Percentiles rank a stretch among this genome's conserved stretches.
phyloP scores from a whole-genome alignment of 768 basidiomycete species.

The Macrolepiota dolichaula region DNA sequence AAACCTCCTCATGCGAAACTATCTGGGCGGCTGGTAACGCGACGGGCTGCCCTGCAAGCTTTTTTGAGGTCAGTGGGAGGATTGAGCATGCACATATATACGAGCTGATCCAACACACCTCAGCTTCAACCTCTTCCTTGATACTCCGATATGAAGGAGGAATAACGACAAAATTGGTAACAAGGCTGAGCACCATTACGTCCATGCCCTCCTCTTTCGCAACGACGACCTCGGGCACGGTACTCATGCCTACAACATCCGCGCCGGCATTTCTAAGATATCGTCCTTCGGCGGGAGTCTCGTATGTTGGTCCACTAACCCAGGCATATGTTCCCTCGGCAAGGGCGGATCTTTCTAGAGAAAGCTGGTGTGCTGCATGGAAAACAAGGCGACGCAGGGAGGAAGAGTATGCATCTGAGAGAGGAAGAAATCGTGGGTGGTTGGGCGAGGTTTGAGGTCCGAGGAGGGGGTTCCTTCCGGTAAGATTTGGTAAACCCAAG shows the following conservation, averaged over 20 bases:
- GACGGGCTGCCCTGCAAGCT: slow-evolving; percentile 62
- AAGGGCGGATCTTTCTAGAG: slow-evolving; percentile 50
- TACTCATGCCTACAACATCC: slow-evolving; percentile 94
- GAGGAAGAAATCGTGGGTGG: slow-evolving; percentile 75
- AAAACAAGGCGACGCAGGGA: slow-evolving; percentile 69
- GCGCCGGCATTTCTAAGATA: slow-evolving; percentile 74
- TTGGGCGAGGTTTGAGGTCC: slow-evolving; percentile 61
- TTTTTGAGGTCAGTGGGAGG: not conserved
- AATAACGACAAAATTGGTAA: slow-evolving; percentile 83
- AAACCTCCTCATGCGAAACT: slow-evolving; percentile 80
- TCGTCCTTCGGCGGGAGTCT: slow-evolving; percentile 83
- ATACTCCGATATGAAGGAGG: slow-evolving; percentile 64
- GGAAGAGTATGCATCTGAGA: slow-evolving; percentile 81
- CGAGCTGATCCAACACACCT: slow-evolving; percentile 42
- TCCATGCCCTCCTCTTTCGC: slow-evolving; percentile 74
- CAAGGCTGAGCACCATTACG: slow-evolving; percentile 76
- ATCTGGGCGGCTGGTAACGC: slow-evolving; percentile 36
- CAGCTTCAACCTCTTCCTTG: slow-evolving; percentile 71
- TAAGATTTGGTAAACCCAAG: slow-evolving; percentile 73
- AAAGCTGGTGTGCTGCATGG: slow-evolving; percentile 62
- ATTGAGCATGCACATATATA: not conserved
- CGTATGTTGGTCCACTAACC: slow-evolving; percentile 89
- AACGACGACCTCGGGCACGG: slow-evolving; percentile 83
- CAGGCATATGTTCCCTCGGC: slow-evolving; percentile 87
- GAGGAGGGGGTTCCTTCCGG: slow-evolving; percentile 75